Conservation (phyloP, 164 flowering plant genomes). For the Magnolia changhungtana region DNA sequence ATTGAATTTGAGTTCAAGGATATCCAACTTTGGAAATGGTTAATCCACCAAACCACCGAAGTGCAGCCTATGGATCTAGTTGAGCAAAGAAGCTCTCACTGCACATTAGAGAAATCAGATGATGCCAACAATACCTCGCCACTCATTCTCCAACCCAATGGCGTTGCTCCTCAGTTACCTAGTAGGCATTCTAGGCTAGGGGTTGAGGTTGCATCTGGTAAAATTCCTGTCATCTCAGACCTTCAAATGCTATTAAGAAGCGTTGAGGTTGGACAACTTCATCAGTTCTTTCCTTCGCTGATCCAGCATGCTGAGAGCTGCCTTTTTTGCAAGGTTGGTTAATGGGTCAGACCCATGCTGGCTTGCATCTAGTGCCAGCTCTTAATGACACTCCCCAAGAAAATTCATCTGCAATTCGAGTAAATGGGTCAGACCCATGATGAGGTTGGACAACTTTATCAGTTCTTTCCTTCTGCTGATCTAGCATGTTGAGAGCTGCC, state of each 20-base stretch:
- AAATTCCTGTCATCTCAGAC: slow-evolving; percentile 20
- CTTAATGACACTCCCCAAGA: slow-evolving; percentile 32
- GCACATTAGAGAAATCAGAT: slow-evolving; percentile 10
- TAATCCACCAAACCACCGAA: slow-evolving; percentile 40
- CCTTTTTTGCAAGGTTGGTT: slow-evolving; percentile 95
- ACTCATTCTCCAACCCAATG: slow-evolving; percentile 11
- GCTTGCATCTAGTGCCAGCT: slow-evolving; percentile 33
- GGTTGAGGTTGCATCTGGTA: slow-evolving; percentile 17
- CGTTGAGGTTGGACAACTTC: slow-evolving; percentile 32
- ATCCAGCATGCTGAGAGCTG: slow-evolving; percentile 70
- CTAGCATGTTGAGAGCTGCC: slow-evolving; percentile 79
- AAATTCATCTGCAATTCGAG: slow-evolving; percentile 27
- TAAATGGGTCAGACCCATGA: no score
- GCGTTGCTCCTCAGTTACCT: slow-evolving; percentile 8
- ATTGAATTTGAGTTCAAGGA: no score
- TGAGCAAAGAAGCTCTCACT: slow-evolving; percentile 14
- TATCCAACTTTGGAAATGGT: no score
- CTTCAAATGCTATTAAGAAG: slow-evolving; percentile 30
- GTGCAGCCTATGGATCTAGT: slow-evolving; percentile 35
- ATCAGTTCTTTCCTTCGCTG: slow-evolving; percentile 55
- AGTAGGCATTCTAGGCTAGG: slow-evolving; percentile 14
- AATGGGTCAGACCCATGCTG: slow-evolving; percentile 82
- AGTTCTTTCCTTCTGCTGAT: slow-evolving; percentile 52
- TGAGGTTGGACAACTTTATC: slow-evolving; percentile 39
- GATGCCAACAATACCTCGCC: no score